phyloP scores from a whole-genome alignment of 768 basidiomycete genomes.

The Pholiota molesta region DNA sequence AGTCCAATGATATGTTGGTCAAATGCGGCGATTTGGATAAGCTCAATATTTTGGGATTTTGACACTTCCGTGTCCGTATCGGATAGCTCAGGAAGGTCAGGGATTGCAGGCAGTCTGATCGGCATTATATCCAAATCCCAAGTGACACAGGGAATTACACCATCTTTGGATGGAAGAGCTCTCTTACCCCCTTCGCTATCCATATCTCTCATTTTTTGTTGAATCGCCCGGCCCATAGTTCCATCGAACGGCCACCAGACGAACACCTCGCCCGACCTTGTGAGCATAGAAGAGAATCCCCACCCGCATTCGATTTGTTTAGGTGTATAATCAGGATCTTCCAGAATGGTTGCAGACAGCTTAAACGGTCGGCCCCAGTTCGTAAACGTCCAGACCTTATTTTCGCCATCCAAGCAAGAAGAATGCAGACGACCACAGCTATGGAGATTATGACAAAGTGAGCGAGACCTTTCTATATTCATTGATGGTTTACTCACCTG shows the following conservation, averaged over 20 bases:
- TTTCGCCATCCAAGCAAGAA: slow-evolving; percentile 59
- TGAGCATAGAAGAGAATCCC: slow-evolving; percentile 76
- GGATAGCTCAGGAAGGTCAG: slow-evolving; percentile 55
- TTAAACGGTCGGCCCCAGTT: slow-evolving; percentile 82
- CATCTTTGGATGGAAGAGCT: slow-evolving; percentile 36
- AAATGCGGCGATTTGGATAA: slow-evolving; percentile 83
- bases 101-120: slow-evolving; percentile 59
- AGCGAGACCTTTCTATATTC: not conserved
- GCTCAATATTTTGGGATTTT: slow-evolving; percentile 33
- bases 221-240: slow-evolving; percentile 38
- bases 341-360: slow-evolving; percentile 51
- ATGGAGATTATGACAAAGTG: slow-evolving; percentile 6
- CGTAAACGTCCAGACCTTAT: slow-evolving; percentile 72
- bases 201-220: slow-evolving; percentile 45
- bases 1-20: slow-evolving; percentile 76
- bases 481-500: slow-evolving; percentile 46
- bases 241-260: slow-evolving; percentile 74
- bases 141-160: slow-evolving; percentile 58
- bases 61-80: slow-evolving; percentile 25
- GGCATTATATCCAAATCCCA: slow-evolving; percentile 65
- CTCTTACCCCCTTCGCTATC: slow-evolving; percentile 42
- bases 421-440: slow-evolving; percentile 83
- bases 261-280: slow-evolving; percentile 68
- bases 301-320: slow-evolving; percentile 81
- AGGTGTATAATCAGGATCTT: slow-evolving; percentile 44